Evolutionary conservation across 495 filamentous ascomycete genomes (phyloP), one percentile per base, ranked within the genome.

Genomic region (Rhizodiscina lignyota): DNA sequence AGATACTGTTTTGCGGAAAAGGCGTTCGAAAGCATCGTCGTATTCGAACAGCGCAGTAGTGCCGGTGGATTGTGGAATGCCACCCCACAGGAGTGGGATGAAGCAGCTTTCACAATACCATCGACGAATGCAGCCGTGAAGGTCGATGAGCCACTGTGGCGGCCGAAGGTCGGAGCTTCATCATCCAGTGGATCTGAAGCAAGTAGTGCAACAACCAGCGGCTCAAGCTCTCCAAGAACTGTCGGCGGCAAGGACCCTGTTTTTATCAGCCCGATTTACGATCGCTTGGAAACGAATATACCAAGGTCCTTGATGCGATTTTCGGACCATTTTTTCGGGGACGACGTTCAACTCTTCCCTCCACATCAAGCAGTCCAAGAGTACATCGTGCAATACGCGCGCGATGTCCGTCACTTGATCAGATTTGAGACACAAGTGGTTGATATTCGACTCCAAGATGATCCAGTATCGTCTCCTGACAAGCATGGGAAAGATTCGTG

Each of bases 61-160:
- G 66, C 74, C 4, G 86, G 83, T 34, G 87, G 87, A 3, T 69
- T 82, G 4, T 96, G 87, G 87, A 77, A 89, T 44, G 80, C 77
- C 48, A 72, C 64, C 28, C 55, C 60, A 11, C 35, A 52, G 19
- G 35, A 44, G 6, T 19, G 39, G 15, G 31, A 32, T 15, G 45
- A 52, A 16, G 33, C 36, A 15, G 11, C 41, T 8, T 49, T 47
- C 37, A 37, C 23, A n/a, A 35, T 64, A 20, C 60, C 61, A 12
- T 49, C 50, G 15, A 59, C 49, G 8, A 42, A 55, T 34, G 55
- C 62, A 0, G 19, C 35, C 21, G 42, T 42, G 19, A 19, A n/a
- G 13, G 17, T 31, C 12, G 50, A 54, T 8, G 20, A 46, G 38
- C 50, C 47, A 18, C 27, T 47, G 34, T 52, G 50, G 50, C 36